These are phyloP conservation scores for Globisporangium heterothallicum DNA, from an alignment of 352 stramenopile species.

Conservation along the genomic window DNA sequence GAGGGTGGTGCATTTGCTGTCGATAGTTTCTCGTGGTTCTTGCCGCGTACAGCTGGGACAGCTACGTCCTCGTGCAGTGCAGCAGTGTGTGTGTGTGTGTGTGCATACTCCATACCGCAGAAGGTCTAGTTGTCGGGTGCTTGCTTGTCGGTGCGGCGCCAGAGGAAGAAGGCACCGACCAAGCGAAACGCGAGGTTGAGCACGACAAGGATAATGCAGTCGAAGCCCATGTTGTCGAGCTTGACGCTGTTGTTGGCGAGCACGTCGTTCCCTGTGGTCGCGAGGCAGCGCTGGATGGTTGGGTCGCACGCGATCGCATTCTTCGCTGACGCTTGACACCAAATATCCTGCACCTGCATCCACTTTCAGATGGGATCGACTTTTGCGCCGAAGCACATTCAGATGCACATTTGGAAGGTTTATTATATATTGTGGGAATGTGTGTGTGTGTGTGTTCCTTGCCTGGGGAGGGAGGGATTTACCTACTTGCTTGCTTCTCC, in stretches of 20 bases:
- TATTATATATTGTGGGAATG: no score
- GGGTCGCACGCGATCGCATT: conserved; percentile 23
- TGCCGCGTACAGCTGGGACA: no score
- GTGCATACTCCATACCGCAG: background rate
- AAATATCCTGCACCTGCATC: no score
- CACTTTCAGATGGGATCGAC: no score
- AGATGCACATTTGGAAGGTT: no score
- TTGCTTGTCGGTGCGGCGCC: conserved; percentile 16
- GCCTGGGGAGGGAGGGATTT: background rate
- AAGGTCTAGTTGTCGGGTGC: background rate
- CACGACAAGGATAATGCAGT: conserved; percentile 20
- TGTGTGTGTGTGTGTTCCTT: background rate
- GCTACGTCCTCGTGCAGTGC: no score
- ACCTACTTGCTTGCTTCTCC: conserved; percentile 1
- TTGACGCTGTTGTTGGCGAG: conserved; percentile 23
- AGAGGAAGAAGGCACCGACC: conserved; percentile 25
- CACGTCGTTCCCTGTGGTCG: conserved; percentile 21
- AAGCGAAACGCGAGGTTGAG: conserved; percentile 31
- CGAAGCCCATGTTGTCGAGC: conserved; percentile 12
- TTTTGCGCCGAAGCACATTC: no score
- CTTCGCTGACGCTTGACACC: no score
- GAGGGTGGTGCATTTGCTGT: no score
- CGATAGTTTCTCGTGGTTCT: no score
- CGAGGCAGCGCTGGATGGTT: conserved; percentile 11
- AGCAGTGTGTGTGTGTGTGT: no score